These are phyloP conservation scores for Gaeumannomyces sp. DNA, from an alignment of 2,329 filamentous ascomycete genomes.

Conservation along the genomic window DNA sequence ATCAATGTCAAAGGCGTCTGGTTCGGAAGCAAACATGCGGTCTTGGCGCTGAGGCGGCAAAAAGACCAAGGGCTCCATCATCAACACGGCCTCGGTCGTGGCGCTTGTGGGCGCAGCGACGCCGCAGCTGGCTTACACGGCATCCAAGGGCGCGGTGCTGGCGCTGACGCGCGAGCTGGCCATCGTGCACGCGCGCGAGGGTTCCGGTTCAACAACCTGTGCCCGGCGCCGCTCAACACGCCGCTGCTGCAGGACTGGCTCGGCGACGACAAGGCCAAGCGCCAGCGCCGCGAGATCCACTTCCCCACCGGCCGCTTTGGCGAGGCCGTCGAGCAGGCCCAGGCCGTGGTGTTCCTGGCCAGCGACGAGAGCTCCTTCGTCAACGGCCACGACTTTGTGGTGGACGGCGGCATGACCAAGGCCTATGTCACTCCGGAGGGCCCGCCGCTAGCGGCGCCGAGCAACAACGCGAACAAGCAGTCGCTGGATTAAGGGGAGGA, in stretches of 20 bases:
- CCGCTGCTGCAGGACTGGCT: slow-evolving; percentile 90
- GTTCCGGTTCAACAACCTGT: slow-evolving; percentile 88
- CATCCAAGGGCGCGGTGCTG: slow-evolving; percentile 86
- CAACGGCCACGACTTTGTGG: slow-evolving; percentile 86
- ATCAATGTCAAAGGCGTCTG: slow-evolving; percentile 99
- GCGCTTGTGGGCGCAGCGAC: slow-evolving; percentile 82
- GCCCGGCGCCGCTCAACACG: slow-evolving; percentile 87
- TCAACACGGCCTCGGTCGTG: slow-evolving; percentile 89
- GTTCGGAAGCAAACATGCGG: slow-evolving; percentile 89
- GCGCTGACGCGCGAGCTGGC: slow-evolving; percentile 86
- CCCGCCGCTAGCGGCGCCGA: slow-evolving; percentile 44
- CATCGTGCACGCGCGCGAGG: slow-evolving; percentile 84
- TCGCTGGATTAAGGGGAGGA: slow-evolving; percentile 29
- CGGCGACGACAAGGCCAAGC: slow-evolving; percentile 77
- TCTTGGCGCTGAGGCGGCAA: slow-evolving; percentile 70
- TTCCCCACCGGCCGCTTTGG: slow-evolving; percentile 86
- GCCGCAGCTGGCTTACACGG: slow-evolving; percentile 87
- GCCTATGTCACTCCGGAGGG: slow-evolving; percentile 72
- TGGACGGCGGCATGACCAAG: slow-evolving; percentile 94
- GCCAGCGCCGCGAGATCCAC: slow-evolving; percentile 76
- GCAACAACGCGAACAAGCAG: slow-evolving; percentile 53
- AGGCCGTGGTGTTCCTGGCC: slow-evolving; percentile 80
- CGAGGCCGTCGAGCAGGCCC: slow-evolving; percentile 89
- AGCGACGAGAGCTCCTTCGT: slow-evolving; percentile 87
- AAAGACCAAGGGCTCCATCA: slow-evolving; percentile 75